phyloP scores from a whole-genome alignment of 164 flowering plant genomes.

The Annona cherimola region DNA sequence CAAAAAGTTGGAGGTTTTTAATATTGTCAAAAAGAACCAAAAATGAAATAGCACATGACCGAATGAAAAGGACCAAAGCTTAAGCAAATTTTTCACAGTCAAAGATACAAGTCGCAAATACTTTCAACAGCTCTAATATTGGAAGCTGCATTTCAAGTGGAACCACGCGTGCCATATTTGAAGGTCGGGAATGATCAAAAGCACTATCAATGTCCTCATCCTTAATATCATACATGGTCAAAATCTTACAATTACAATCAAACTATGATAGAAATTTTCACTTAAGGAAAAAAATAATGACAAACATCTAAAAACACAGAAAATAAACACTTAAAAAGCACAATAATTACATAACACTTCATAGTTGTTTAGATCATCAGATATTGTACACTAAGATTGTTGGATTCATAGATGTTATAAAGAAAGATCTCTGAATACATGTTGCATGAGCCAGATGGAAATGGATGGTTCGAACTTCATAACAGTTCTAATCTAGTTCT shows the following conservation, averaged over 20 bases:
- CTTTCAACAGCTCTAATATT: conserved; percentile 77
- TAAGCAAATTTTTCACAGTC: no score
- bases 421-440: no score
- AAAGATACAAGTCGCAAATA: conserved; percentile 24
- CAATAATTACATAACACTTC: not conserved
- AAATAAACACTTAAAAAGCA: not conserved
- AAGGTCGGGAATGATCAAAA: conserved; percentile 42
- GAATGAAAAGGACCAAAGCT: no score
- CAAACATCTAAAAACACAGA: not conserved
- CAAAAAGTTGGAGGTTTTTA: no score
- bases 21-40: not conserved
- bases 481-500: no score
- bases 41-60: no score
- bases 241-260: conserved; percentile 77
- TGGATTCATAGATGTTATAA: no score
- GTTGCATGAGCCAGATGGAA: no score
- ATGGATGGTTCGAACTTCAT: no score
- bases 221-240: conserved; percentile 71
- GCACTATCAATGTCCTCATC: conserved; percentile 72
- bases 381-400: no score
- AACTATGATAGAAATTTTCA: no score
- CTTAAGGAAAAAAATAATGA: not conserved
- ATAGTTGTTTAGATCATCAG: not conserved
- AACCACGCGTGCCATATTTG: conserved; percentile 37
- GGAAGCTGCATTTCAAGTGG: conserved; percentile 78